Conservation (phyloP, 371 early-diverging fungal species). For the Apophysomyces elegans region DNA sequence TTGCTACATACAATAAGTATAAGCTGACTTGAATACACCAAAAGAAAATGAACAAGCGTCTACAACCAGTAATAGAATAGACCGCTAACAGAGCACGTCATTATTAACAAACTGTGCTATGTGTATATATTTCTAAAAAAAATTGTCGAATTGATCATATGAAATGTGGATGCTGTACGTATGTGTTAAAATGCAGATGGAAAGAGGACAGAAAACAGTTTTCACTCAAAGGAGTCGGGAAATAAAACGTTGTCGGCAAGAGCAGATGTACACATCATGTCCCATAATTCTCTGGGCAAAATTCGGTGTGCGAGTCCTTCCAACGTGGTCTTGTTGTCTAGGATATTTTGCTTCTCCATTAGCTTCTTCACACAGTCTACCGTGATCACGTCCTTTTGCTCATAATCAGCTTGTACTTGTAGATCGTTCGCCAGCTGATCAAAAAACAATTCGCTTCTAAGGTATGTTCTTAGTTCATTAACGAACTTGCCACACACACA, state of each 20-base stretch:
- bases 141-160: too few species aligned
- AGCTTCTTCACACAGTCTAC: constrained; percentile 24
- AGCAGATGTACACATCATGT: constrained; percentile 31
- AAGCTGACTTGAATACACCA: too few species aligned
- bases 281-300: constrained; percentile 38
- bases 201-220: not conserved
- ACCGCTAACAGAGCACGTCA: too few species aligned
- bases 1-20: too few species aligned
- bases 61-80: too few species aligned
- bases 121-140: too few species aligned
- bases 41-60: too few species aligned
- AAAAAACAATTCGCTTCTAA: constrained; percentile 33
- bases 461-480: not conserved
- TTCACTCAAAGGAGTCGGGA: constrained; percentile 17
- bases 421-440: constrained; percentile 32
- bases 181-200: too few species aligned
- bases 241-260: constrained; percentile 31
- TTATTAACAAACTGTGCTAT: too few species aligned
- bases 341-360: constrained; percentile 17
- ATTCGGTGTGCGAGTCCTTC: constrained; percentile 33
- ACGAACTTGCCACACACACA: not conserved
- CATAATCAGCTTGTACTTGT: constrained; percentile 25
- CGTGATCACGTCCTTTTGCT: constrained; percentile 17
- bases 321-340: constrained; percentile 3
- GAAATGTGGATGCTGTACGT: too few species aligned